phyloP scores from a whole-genome alignment of 495 filamentous ascomycete genomes.

The Umbilicaria muhlenbergii region DNA sequence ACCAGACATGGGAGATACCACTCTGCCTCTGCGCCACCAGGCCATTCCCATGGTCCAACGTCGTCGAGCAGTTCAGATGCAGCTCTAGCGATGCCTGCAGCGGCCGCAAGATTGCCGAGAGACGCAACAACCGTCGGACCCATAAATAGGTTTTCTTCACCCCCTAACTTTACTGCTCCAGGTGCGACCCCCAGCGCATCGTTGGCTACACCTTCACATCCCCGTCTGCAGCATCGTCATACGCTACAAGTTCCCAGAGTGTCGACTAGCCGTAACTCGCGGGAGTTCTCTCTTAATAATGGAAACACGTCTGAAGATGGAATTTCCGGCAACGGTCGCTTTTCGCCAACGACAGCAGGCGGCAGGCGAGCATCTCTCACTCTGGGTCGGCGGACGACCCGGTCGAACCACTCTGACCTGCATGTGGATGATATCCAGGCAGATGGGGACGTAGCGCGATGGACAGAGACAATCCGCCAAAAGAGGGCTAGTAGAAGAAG shows the following conservation, averaged over 20 bases:
- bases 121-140: constrained; percentile 23
- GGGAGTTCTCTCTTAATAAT: constrained; percentile 29
- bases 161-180: constrained; percentile 39
- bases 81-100: constrained; percentile 20
- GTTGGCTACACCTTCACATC: constrained; percentile 29
- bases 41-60: background rate
- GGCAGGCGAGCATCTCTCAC: constrained; percentile 66
- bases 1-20: constrained; percentile 12
- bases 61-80: constrained; percentile 5
- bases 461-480: constrained; percentile 83
- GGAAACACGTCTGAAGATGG: constrained; percentile 45
- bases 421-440: constrained; percentile 68
- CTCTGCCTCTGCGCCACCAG: constrained; percentile 14
- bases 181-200: constrained; percentile 25
- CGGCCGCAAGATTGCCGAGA: constrained; percentile 14
- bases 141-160: constrained; percentile 51
- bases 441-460: constrained; percentile 81
- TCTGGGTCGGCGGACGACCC: constrained; percentile 63
- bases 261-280: constrained; percentile 35
- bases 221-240: constrained; percentile 62
- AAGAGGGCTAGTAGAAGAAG: constrained; percentile 72
- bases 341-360: constrained; percentile 58
- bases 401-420: constrained; percentile 70
- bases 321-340: constrained; percentile 56
- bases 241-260: constrained; percentile 70